phyloP scores from a whole-genome alignment of 176 grass and related monocot genomes.

The Cenchrus fungigraminus region DNA sequence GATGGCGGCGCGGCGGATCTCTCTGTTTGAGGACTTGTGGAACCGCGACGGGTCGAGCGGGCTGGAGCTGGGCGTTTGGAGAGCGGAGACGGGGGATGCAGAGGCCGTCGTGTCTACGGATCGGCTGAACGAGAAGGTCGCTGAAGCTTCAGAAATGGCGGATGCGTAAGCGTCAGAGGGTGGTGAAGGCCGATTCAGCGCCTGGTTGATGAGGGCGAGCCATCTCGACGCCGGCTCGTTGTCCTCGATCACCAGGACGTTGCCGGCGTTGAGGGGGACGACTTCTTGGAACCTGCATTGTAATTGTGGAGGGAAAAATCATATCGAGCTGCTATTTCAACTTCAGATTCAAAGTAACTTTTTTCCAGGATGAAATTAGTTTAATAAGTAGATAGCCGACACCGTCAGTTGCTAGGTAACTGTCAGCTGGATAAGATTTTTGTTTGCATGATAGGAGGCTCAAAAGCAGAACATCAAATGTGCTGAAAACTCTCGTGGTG shows the following conservation, averaged over 20 bases:
- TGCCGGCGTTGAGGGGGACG: slow-evolving; percentile 92
- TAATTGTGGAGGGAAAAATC: neutral
- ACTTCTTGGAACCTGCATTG: slow-evolving; percentile 62
- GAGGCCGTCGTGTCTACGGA: slow-evolving; percentile 23
- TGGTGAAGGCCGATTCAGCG: slow-evolving; percentile 60
- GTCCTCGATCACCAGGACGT: slow-evolving; percentile 93
- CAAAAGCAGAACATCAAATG: neutral
- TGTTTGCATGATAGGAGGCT: neutral
- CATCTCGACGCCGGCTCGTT: slow-evolving; percentile 84
- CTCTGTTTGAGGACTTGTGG: slow-evolving; percentile 57
- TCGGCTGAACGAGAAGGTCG: slow-evolving; percentile 10
- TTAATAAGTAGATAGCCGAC: neutral
- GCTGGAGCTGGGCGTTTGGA: slow-evolving; percentile 43
- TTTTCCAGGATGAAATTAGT: neutral
- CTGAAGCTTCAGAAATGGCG: slow-evolving; percentile 13
- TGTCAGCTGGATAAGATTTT: slow-evolving; percentile 15
- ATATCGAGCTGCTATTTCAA: neutral
- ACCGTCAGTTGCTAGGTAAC: slow-evolving; percentile 18
- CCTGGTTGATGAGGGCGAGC: slow-evolving; percentile 87
- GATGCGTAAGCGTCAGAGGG: neutral
- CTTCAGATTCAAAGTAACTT: neutral
- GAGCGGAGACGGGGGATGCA: slow-evolving; percentile 19
- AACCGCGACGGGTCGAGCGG: slow-evolving; percentile 38
- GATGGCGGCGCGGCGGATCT: slow-evolving; percentile 52
- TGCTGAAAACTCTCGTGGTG: slow-evolving; percentile 22